Evolutionary conservation across 257 asterid genomes (phyloP), one percentile per base, ranked within the genome.

Genomic region (Coffea eugenioides): DNA sequence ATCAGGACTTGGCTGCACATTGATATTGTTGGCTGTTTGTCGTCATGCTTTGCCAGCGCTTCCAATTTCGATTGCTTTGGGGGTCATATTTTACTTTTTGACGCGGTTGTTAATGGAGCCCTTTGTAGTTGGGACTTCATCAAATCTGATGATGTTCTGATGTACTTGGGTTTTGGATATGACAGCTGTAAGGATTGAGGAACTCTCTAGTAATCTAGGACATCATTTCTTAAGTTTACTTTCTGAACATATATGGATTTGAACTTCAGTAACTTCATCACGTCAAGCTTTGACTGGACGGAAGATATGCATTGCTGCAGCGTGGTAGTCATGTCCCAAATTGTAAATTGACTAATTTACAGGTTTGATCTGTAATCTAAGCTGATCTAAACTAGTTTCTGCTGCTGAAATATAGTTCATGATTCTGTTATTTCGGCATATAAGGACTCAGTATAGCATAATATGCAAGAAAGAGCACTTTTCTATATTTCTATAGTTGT

Each of bases 1-100:
- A 82, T 93, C 96, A 0, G 99, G 99, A 10, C 90, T 95, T 18
- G 99, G 97, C 34, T 95, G 99, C 76, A 95, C 99, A 10, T 87
- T 95, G 74, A 91, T 95, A 81, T 80, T 95, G 88, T 82, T 95
- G 88, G 97, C 97, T 25, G 94, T 95, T 61, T 91, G 86, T 80
- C 93, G 94, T 15, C 97, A 83, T 78, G 99, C 97, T 21, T 85
- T 95, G 91, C 99, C 98, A 0, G 98, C 99, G 0, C 98, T 95
- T 71, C 99, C 98, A 2, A 95, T 92, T 80, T 95, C 98, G 20
- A 95, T 92, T 73, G 81, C 94, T 59, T 80, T 95, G 75, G 99
- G 99, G 56, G 88, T 93, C 79, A 68, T 90, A 75, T 95, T 95
- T 87, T 95, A 95, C 92, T 95, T 95, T 90, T 80, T 93, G 90